Percentiles rank a stretch among this genome's conserved stretches.
These are phyloP conservation scores for Stephania yunnanensis DNA, from an alignment of 164 flowering plant genomes.

Conservation along the genomic window DNA sequence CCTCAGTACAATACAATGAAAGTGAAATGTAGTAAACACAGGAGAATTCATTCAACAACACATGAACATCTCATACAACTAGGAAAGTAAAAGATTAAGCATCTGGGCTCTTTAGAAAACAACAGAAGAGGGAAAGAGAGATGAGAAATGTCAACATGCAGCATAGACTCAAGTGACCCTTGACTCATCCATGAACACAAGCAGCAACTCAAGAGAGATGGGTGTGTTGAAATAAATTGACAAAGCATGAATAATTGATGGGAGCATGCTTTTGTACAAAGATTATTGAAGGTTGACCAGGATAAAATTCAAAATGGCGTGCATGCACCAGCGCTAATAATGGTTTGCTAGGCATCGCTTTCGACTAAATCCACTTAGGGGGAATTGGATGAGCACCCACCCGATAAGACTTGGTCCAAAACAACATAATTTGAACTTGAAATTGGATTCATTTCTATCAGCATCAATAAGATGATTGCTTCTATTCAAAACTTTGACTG, in stretches of 20 bases:
- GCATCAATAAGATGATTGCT: not conserved
- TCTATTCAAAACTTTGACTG: not conserved
- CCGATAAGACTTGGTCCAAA: not conserved
- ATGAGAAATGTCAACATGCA: not conserved
- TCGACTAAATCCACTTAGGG: constrained; percentile 1
- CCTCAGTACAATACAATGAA: not conserved
- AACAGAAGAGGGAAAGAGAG: not conserved
- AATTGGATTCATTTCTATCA: not conserved
- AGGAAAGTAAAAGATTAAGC: not conserved
- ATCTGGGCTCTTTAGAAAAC: not conserved
- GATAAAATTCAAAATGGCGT: not conserved
- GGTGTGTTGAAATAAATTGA: not conserved
- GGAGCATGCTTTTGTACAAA: not conserved
- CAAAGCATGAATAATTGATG: not conserved
- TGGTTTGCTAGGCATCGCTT: not conserved
- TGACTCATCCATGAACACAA: not conserved
- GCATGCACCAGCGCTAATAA: not conserved
- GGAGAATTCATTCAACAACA: not conserved
- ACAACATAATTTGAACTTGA: not conserved
- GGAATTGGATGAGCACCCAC: not conserved
- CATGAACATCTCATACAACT: constrained; percentile 1
- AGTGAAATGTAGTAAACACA: not conserved
- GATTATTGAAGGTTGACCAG: not conserved
- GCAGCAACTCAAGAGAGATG: not conserved
- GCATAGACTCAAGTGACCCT: not conserved